These are phyloP conservation scores for Lactarius evosmus DNA, from an alignment of 768 basidiomycete species.

Conservation along the genomic window DNA sequence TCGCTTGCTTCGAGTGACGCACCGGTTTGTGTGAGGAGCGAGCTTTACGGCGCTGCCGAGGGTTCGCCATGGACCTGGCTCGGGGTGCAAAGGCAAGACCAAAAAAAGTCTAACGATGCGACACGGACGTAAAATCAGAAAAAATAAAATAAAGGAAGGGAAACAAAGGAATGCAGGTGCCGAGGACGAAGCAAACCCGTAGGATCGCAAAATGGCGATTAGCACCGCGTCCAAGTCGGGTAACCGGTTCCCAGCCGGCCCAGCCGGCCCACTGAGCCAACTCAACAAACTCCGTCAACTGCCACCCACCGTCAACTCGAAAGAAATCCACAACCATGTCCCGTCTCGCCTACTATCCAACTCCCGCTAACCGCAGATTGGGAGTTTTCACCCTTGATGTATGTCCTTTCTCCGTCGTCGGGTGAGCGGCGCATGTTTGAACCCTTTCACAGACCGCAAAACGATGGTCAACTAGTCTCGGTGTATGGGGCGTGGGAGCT, in stretches of 20 bases:
- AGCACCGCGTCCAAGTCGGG: neutral
- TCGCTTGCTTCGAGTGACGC: slow-evolving; percentile 69
- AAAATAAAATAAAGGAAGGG: neutral
- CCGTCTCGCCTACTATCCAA: slow-evolving; percentile 36
- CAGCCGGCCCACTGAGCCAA: neutral
- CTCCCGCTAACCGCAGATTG: slow-evolving; percentile 29
- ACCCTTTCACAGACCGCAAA: slow-evolving; percentile 31
- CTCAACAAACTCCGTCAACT: neutral
- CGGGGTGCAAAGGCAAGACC: neutral
- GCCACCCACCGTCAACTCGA: neutral
- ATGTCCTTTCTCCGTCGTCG: slow-evolving; percentile 22
- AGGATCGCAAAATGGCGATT: no score
- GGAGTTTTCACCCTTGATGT: slow-evolving; percentile 28
- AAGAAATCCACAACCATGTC: slow-evolving; percentile 33
- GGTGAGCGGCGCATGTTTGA: slow-evolving; percentile 1
- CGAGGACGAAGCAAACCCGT: neutral
- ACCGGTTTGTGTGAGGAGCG: slow-evolving; percentile 76
- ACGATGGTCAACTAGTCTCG: slow-evolving; percentile 58
- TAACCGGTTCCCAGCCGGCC: slow-evolving; percentile 1
- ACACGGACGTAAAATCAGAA: slow-evolving; percentile 17
- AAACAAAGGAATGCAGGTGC: slow-evolving; percentile 18
- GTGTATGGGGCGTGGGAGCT: slow-evolving; percentile 68
- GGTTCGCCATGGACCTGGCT: slow-evolving; percentile 72
- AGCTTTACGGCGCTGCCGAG: slow-evolving; percentile 85
- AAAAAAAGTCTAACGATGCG: slow-evolving; percentile 10